These are phyloP conservation scores for Catharanthus roseus DNA, from an alignment of 257 asterid genomes.

Conservation along the genomic window DNA sequence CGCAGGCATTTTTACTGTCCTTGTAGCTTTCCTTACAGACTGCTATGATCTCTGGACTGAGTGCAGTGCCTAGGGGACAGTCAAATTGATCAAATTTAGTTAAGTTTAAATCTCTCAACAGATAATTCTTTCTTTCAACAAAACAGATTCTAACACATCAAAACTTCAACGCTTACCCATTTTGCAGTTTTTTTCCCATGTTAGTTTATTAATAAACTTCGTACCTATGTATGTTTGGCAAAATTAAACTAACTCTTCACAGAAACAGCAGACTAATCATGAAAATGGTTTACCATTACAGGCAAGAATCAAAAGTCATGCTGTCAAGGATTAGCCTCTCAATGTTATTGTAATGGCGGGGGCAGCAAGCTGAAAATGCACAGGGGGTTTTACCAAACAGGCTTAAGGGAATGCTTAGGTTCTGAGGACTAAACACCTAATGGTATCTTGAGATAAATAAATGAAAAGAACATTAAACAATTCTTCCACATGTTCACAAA, in stretches of 20 bases:
- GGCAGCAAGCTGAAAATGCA: neutral
- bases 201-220: too few relatives aligned
- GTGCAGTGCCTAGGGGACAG: conserved; percentile 4
- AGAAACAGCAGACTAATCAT: neutral
- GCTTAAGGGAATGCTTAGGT: neutral
- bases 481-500: neutral
- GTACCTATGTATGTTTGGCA: neutral
- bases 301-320: neutral
- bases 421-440: neutral
- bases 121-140: neutral
- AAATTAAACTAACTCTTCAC: neutral
- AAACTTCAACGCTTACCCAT: too few relatives aligned
- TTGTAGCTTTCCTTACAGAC: conserved; percentile 1
- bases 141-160: neutral
- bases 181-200: neutral
- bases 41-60: conserved; percentile 11
- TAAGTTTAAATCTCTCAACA: neutral
- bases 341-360: too few relatives aligned
- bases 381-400: neutral
- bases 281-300: neutral
- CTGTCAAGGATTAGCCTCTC: neutral
- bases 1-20: conserved; percentile 49
- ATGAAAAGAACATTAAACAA: neutral
- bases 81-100: neutral
- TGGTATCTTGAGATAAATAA: neutral